phyloP scores from a whole-genome alignment of 441 rosid species.

The Jatropha multifida region DNA sequence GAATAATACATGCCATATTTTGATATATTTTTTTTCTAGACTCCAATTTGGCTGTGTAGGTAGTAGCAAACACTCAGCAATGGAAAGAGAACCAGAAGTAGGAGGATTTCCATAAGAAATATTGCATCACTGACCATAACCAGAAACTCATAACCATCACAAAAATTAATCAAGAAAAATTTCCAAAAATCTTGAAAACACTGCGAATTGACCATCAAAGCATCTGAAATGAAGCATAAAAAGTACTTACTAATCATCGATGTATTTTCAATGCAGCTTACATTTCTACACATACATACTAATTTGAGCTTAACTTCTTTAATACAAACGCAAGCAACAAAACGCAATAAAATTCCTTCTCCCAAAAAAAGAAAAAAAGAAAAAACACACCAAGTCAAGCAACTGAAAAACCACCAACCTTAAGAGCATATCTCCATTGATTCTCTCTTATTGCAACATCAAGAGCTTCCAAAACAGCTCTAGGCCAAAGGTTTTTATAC shows the following conservation, averaged over 20 bases:
- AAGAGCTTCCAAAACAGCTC: constrained; percentile 81
- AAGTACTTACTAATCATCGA: neutral
- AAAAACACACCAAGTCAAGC: neutral
- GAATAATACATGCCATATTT: neutral
- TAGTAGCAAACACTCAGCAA: neutral
- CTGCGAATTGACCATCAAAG: neutral
- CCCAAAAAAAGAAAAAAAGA: neutral
- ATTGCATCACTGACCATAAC: neutral
- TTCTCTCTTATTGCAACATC: constrained; percentile 62
- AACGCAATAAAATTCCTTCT: constrained; percentile 6
- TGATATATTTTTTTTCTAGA: neutral
- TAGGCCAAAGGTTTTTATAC: constrained; percentile 70
- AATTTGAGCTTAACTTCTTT: neutral
- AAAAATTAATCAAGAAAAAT: neutral
- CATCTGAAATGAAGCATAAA: neutral
- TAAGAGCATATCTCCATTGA: constrained; percentile 66
- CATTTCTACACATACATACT: neutral
- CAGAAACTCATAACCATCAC: neutral
- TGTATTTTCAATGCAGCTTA: neutral
- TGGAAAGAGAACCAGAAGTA: neutral
- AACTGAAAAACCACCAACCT: constrained; percentile 36
- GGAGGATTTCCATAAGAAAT: neutral
- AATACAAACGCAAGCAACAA: neutral
- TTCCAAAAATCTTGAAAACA: neutral
- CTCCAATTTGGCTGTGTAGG: neutral